Conservation (phyloP, 2,329 filamentous ascomycete species). For the Tolypocladium guangdongense region DNA sequence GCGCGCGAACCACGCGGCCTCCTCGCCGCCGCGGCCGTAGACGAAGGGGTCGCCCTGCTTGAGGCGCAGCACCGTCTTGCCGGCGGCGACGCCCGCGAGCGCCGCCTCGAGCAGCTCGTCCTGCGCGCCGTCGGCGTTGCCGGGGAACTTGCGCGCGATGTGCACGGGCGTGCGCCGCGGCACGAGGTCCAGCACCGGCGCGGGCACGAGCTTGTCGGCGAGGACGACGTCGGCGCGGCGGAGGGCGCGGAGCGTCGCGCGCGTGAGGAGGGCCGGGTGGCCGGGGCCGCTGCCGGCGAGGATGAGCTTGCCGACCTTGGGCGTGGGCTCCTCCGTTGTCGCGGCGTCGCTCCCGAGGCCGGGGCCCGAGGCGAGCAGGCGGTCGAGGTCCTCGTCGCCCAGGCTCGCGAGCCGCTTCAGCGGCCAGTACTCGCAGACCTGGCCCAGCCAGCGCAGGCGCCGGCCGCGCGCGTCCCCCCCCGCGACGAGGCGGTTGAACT, state of each 20-base stretch:
- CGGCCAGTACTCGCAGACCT: conserved; percentile 99
- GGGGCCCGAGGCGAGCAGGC: conserved; percentile 64
- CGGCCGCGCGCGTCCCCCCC: conserved; percentile 67
- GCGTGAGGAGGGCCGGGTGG: conserved; percentile 82
- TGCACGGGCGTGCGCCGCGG: conserved; percentile 80
- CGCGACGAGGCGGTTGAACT: conserved; percentile 74
- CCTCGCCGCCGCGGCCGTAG: conserved; percentile 89
- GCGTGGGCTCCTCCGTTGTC: conserved; percentile 1
- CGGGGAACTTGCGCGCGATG: conserved; percentile 95
- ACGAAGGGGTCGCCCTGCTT: conserved; percentile 97
- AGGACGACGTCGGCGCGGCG: conserved; percentile 66
- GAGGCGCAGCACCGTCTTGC: conserved; percentile 73
- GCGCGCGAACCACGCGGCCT: conserved; percentile 70
- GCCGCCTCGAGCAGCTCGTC: conserved; percentile 77
- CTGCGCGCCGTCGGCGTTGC: conserved; percentile 89
- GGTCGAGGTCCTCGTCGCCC: conserved; percentile 66
- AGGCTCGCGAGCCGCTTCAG: conserved; percentile 70
- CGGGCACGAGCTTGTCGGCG: conserved; percentile 76
- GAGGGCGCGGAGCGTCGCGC: conserved; percentile 68
- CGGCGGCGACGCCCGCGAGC: conserved; percentile 50
- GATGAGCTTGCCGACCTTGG: conserved; percentile 58
- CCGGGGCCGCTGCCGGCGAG: conserved; percentile 89
- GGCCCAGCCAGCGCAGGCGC: conserved; percentile 83
- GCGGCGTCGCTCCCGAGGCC: conserved; percentile 12
- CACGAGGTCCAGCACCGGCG: conserved; percentile 77